A percentile compares a stretch with the other conserved stretches of the same genome.
phyloP scores from a whole-genome alignment of 371 early-diverging fungal genomes.

The Mucor racemosus region DNA sequence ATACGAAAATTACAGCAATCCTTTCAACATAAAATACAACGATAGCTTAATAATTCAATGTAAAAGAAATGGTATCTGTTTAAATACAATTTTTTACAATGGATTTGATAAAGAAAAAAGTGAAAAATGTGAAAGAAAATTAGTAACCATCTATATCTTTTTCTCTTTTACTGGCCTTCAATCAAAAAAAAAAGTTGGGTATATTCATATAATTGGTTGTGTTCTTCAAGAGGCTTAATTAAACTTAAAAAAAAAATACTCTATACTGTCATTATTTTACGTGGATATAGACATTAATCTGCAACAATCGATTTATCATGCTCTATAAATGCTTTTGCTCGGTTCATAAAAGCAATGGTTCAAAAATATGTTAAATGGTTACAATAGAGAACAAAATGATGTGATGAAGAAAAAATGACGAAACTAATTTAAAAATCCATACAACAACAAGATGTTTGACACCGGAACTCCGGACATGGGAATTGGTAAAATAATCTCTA shows the following conservation, averaged over 20 bases:
- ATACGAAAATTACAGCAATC: neutral
- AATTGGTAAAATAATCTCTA: neutral
- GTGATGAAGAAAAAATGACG: neutral
- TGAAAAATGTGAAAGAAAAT: neutral
- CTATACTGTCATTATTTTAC: neutral
- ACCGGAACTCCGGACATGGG: neutral
- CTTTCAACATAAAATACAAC: slow-evolving; percentile 1
- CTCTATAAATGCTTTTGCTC: neutral
- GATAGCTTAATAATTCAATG: neutral
- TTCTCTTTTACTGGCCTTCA: neutral
- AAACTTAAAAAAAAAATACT: neutral
- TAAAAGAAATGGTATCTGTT: neutral
- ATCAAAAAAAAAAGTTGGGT: neutral
- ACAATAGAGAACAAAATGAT: slow-evolving; percentile 1
- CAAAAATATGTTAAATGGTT: neutral
- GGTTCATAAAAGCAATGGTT: no score
- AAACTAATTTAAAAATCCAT: neutral
- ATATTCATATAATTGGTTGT: neutral
- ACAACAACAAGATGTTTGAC: slow-evolving; percentile 1
- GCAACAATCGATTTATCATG: neutral
- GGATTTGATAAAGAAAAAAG: neutral
- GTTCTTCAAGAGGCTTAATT: slow-evolving; percentile 2
- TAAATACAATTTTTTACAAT: neutral
- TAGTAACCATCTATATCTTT: neutral
- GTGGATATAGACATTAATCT: neutral